A percentile compares a stretch with the other conserved stretches of the same genome.
Conservation (phyloP, 1,139 yeast genomes). For the Petasospora fabianii region DNA sequence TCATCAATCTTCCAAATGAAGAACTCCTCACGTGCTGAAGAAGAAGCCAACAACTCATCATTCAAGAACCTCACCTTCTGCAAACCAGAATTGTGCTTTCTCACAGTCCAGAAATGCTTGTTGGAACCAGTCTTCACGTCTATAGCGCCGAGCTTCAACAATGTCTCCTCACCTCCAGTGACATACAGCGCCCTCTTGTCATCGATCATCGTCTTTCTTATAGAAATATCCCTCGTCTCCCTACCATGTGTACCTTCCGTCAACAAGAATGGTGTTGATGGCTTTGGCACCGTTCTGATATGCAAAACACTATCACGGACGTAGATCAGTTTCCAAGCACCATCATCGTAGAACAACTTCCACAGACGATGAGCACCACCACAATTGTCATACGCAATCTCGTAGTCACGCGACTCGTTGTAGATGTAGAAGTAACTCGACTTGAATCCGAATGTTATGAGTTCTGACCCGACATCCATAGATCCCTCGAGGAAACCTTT, state of each 20-base stretch:
- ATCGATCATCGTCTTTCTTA: conserved; percentile 32
- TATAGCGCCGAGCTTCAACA: conserved; percentile 56
- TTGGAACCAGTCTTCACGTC: conserved; percentile 38
- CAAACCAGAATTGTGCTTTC: conserved; percentile 84
- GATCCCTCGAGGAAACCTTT: conserved; percentile 83
- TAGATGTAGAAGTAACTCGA: conserved; percentile 75
- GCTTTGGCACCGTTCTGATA: conserved; percentile 30
- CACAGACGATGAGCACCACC: conserved; percentile 93
- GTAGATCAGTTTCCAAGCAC: conserved; percentile 40
- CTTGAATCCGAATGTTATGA: conserved; percentile 75
- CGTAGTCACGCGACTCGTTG: conserved; percentile 77
- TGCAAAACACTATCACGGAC: conserved; percentile 50
- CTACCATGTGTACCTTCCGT: conserved; percentile 82
- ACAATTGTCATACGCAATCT: conserved; percentile 67
- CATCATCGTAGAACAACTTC: conserved; percentile 41
- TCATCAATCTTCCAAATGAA: conserved; percentile 64
- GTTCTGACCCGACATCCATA: conserved; percentile 42
- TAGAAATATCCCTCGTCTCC: conserved; percentile 68
- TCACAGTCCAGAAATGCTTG: conserved; percentile 54
- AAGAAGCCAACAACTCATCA: conserved; percentile 51
- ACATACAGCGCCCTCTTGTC: conserved; percentile 39
- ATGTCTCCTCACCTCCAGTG: conserved; percentile 89
- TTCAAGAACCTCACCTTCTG: conserved; percentile 68
- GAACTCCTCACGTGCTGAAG: conserved; percentile 91
- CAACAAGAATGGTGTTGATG: conserved; percentile 31